Base-by-base conservation (phyloP, 108 stramenopile genomes). In the Pseudonitzschia delicatissima region DNA sequence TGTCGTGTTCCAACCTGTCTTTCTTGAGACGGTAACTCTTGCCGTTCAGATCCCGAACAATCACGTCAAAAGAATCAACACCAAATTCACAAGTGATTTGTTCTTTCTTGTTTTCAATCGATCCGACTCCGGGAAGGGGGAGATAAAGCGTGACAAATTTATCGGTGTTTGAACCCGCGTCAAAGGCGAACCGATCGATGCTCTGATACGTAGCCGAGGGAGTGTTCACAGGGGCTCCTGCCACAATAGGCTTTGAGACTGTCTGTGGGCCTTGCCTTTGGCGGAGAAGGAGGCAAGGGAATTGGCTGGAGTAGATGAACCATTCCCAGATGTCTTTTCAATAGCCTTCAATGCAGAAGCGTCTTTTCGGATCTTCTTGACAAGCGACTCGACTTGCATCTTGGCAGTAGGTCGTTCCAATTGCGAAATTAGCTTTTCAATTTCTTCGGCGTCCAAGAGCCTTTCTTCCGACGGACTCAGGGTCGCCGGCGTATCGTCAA, bases 1-100 rank as follows among this genome's bases (percentile, higher is more conserved):
- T 97, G 20, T 97, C 96, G 31, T 98, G 84, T 64, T 93, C 96
- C 35, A 98, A 80, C 72, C 87, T 90, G 71, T 96, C 87, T 63
- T 96, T 91, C 12, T 91, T 35, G 35, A 97, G 73, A 18, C 98
- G 87, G 76, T 98, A 97, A 47, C 80, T 89, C 62, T 89, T 93
- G 7, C 93, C 90, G 7, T 76, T 57, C 29, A 94, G 77, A 49
- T 82, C 92, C 2, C 37, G n/a, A 8, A 97, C 84, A 70, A 83
- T 84, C 33, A 95, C 68, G 66, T 95, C 93, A 57, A 95, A 90
- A 3, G 84, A 74, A 35, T 69, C 62, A 33, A 65, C 66, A 4
- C 72, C 77, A 63, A 92, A 95, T 3, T 81, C 21, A 64, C 90
- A 92, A 1, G 40, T 33, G 39, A 91, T 81, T 27, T 85, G 76